Evolutionary conservation across 1,139 yeast genomes (phyloP).

Genomic region (Protomyces inouyei): DNA sequence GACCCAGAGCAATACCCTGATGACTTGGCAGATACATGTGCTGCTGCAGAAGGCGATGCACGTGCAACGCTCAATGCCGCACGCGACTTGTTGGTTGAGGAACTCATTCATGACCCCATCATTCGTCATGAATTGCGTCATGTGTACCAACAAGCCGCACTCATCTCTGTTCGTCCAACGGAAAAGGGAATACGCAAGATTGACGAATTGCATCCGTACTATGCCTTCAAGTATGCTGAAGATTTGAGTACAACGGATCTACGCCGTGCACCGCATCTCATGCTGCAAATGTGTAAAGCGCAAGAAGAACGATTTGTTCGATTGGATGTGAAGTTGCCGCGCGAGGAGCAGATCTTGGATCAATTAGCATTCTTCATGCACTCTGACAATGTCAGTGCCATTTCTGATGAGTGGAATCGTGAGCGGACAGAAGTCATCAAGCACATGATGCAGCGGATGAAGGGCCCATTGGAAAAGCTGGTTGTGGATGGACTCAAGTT

Average conservation of each 20-base stretch:
- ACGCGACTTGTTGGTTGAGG: constrained; percentile 70
- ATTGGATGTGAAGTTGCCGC: constrained; percentile 44
- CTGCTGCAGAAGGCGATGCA: constrained; percentile 41
- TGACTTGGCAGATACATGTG: constrained; percentile 54
- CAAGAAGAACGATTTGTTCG: constrained; percentile 59
- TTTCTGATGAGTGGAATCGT: constrained; percentile 76
- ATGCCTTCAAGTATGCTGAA: constrained; percentile 85
- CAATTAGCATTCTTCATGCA: constrained; percentile 55
- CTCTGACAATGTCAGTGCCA: constrained; percentile 76
- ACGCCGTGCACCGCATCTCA: constrained; percentile 68
- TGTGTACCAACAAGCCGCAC: constrained; percentile 58
- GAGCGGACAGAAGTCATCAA: constrained; percentile 65
- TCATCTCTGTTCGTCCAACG: constrained; percentile 69
- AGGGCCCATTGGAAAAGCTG: constrained; percentile 64
- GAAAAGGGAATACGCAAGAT: constrained; percentile 83
- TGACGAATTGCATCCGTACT: constrained; percentile 73
- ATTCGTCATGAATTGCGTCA: constrained; percentile 72
- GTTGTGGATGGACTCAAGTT: constrained; percentile 79
- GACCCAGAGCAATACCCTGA: constrained; percentile 64
- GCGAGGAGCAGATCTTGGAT: constrained; percentile 41
- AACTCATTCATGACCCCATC: constrained; percentile 74
- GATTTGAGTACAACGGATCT: constrained; percentile 74
- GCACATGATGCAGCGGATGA: constrained; percentile 62
- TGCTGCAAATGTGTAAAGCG: constrained; percentile 86
- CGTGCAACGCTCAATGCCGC: constrained; percentile 69